These are phyloP conservation scores for Botrytis tulipae DNA, from an alignment of 2,329 filamentous ascomycete genomes.

Conservation along the genomic window DNA sequence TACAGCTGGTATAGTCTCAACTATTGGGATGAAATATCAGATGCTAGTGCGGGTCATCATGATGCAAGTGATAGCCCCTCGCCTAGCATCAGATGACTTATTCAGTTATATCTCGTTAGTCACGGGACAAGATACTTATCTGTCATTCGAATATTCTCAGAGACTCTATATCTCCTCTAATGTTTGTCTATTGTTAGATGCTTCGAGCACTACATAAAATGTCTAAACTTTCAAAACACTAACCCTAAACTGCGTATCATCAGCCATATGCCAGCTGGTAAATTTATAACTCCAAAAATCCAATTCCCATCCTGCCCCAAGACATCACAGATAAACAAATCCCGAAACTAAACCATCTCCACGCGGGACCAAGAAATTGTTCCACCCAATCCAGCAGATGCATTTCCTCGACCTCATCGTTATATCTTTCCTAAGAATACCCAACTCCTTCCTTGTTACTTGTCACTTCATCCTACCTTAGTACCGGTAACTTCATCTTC, in stretches of 20 bases:
- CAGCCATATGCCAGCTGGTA: neutral
- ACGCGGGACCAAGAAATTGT: neutral
- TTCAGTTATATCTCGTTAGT: neutral
- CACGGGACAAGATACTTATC: neutral
- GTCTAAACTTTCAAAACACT: neutral
- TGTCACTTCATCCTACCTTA: neutral
- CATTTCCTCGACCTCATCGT: neutral
- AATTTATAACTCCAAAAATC: neutral
- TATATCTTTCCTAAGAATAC: neutral
- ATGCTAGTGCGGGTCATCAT: neutral
- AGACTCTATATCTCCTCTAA: neutral
- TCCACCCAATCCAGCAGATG: neutral
- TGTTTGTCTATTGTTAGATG: neutral
- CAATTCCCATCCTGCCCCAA: too few relatives aligned
- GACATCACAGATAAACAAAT: neutral
- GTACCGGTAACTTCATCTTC: neutral
- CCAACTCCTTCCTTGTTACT: neutral
- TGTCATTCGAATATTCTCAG: neutral
- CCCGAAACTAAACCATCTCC: too few relatives aligned
- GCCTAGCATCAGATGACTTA: slow-evolving; percentile 1
- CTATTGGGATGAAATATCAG: neutral
- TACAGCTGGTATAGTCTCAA: neutral
- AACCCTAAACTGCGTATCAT: neutral
- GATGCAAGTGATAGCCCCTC: neutral
- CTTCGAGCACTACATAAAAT: neutral